Evolutionary conservation across 805 yeast species (phyloP), one percentile per base, ranked within the genome.

Genomic region (Candida tammaniensis): DNA sequence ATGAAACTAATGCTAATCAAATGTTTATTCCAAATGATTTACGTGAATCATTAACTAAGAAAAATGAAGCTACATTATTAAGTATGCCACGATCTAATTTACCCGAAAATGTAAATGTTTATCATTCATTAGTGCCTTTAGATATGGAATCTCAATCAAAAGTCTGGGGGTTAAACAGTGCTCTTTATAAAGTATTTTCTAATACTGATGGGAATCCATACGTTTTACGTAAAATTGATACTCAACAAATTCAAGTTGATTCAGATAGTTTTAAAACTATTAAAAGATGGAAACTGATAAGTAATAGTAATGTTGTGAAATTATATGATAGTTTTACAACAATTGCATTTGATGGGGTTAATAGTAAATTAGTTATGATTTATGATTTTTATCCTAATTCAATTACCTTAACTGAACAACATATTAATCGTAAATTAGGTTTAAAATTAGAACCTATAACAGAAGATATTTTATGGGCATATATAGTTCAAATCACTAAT

Each of bases 301-400:
- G 62, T 6, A 51, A 49, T 31, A 72, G 86, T 2, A 80, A 82
- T 47, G 63, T 86, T 15, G 85, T 84, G 1, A 69, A 73, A 25
- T 61, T 87, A 5, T 72, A 76, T 27, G 96, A 89, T 53, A 87
- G 93, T 5, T 91, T 93, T 56, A 82, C 96, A 1, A 79, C 91
- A 5, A 75, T 87, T 37, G 82, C 87, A 4, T 93, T 93, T 64
- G 91, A 86, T 27, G 93, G 85, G 47, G 70, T 72, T 30, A 48
- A 47, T 33, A 50, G 61, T 10, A 80, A 93, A 1, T 68, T 93
- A 37, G 72, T 87, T 26, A 64, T 88, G 27, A 82, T 85, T 4
- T 86, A 87, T 59, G 97, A 91, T 52, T 93, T 78, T 55, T 85
- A 74, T 56, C 97, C 98, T 16, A 67, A 78, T 40, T 73, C 95